Percentiles rank a stretch among this genome's conserved stretches.
Evolutionary conservation across 352 stramenopile genomes (phyloP).

Genomic region (Phytopythium delawarense): DNA sequence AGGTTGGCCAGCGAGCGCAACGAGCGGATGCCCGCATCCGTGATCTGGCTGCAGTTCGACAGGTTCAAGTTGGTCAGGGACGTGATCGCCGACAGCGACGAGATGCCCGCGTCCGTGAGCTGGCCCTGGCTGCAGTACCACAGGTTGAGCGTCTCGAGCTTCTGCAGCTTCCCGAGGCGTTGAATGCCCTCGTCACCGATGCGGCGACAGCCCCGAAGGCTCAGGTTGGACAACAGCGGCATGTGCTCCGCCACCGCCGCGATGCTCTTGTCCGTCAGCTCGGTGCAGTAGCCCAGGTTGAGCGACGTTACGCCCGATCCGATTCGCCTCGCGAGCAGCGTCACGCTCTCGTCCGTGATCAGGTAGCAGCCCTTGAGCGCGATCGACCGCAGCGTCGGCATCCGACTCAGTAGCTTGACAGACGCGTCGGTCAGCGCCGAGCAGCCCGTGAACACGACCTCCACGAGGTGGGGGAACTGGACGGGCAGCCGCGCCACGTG

Average conservation of each 20-base stretch:
- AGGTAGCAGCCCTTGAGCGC: constrained; percentile 72
- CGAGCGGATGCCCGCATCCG: constrained; percentile 45
- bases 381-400: constrained; percentile 34
- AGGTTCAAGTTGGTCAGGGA: constrained; percentile 71
- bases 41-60: constrained; percentile 78
- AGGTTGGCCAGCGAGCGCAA: constrained; percentile 55
- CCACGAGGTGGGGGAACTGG: constrained; percentile 46
- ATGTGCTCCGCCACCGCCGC: constrained; percentile 34
- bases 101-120: constrained; percentile 60
- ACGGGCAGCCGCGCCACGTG: constrained; percentile 33
- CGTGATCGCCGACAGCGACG: constrained; percentile 33
- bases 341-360: constrained; percentile 43
- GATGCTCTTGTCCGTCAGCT: constrained; percentile 60
- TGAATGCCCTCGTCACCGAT: constrained; percentile 52
- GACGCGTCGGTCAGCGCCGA: constrained; percentile 47
- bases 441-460: constrained; percentile 63
- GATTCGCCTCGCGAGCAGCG: constrained; percentile 20
- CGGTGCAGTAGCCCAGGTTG: constrained; percentile 77
- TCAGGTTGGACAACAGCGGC: constrained; percentile 43
- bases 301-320: constrained; percentile 38
- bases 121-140: constrained; percentile 83
- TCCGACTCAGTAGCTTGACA: constrained; percentile 29
- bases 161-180: constrained; percentile 28
- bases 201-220: constrained; percentile 53
- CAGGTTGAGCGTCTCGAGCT: constrained; percentile 58